Base-by-base conservation (phyloP, 345 rosid genomes). In the Eucalyptus regnans region DNA sequence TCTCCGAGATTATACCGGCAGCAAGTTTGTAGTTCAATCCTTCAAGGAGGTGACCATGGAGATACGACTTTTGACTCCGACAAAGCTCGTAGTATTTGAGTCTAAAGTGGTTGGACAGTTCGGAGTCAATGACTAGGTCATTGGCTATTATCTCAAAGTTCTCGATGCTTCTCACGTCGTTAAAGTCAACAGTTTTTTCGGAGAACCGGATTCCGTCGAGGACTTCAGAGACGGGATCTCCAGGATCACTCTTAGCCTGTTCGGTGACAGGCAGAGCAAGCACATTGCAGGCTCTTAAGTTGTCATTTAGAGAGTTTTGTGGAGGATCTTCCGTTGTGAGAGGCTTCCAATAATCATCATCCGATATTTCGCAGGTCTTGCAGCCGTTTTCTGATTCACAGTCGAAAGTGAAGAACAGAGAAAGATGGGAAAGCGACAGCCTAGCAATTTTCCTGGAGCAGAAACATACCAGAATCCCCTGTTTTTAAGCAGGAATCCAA, bases 1-100 rank as follows among this genome's bases (percentile, higher is more conserved):
- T 90, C 88, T 91, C 94, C 12, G 92, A 91, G 46, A 94, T 92
- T 87, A 94, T 94, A 71, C 92, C 95, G 5, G 92, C 93, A 5
- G 93, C 93, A 89, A 93, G 89, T 88, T 93, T 93, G 79, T 86
- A 64, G 60, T 93, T 93, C n/a, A 94, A 89, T 54, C 93, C 92
- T 86, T 90, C 86, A 48, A 94, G 93, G 86, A 94, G 92, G 76
- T 88, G 58, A 44, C 90, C 87, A 9, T 94, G 96, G 87, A 94
- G 92, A 88, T 89, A 89, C 48, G 89, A 91, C 58, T 87, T 90
- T 85, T 92, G 94, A 56, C 93, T 90, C 90, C 90, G 17, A 80
- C 95, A 94, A 54, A 93, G 91, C 68, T 93, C 91, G 12, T 92
- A 93, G 92, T 93, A 94, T 60, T 87, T 89, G 9, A 31, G 87